phyloP scores from a whole-genome alignment of 2,329 filamentous ascomycete species.

The Aspergillus ochraceoroseus region DNA sequence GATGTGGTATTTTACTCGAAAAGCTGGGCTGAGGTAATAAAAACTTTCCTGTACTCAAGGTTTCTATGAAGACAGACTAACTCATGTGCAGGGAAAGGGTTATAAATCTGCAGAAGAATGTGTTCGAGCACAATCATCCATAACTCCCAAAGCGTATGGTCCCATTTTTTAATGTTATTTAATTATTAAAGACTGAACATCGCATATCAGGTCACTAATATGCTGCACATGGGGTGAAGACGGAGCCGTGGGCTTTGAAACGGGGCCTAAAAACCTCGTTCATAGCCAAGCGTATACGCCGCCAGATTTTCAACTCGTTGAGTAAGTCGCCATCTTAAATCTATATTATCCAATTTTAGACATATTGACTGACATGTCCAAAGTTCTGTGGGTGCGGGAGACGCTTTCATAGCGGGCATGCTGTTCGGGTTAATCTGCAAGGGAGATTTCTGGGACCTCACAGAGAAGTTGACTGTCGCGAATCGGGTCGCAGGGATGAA shows the following conservation, averaged over 20 bases:
- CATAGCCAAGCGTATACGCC: slow-evolving; percentile 45
- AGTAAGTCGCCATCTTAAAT: slow-evolving; percentile 48
- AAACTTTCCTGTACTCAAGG: background rate
- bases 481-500: slow-evolving; percentile 64
- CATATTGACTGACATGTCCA: background rate
- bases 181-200: slow-evolving; percentile 3
- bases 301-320: slow-evolving; percentile 48
- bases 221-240: slow-evolving; percentile 58
- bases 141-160: slow-evolving; percentile 47
- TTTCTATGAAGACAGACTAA: background rate
- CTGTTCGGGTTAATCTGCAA: slow-evolving; percentile 56
- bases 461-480: slow-evolving; percentile 54
- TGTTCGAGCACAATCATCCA: slow-evolving; percentile 44
- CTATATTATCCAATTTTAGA: slow-evolving; percentile 1
- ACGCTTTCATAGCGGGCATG: slow-evolving; percentile 70
- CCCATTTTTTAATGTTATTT: background rate
- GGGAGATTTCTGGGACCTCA: slow-evolving; percentile 47
- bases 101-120: slow-evolving; percentile 50
- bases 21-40: slow-evolving; percentile 62
- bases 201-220: slow-evolving; percentile 42
- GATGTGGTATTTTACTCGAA: slow-evolving; percentile 71
- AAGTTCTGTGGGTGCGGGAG: slow-evolving; percentile 67
- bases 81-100: slow-evolving; percentile 29
- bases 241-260: slow-evolving; percentile 49
- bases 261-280: slow-evolving; percentile 31